Percentiles rank a stretch among this genome's conserved stretches.
phyloP scores from a whole-genome alignment of 495 filamentous ascomycete genomes.

The Niebla homalea region DNA sequence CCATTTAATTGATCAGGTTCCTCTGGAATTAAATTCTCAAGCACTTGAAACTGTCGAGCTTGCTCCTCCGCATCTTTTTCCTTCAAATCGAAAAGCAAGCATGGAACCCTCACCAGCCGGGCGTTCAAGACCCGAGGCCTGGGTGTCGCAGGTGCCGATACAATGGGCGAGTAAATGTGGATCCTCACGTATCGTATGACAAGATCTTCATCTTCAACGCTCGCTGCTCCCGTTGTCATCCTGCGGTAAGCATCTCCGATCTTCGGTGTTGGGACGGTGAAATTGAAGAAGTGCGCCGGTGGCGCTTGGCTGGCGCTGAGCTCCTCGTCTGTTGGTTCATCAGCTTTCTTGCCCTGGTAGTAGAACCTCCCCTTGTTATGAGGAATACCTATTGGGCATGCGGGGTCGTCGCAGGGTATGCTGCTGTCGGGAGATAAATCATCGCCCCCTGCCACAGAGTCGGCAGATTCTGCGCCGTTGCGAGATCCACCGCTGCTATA shows the following conservation, averaged over 20 bases:
- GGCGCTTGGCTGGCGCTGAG: background rate
- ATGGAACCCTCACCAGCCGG: background rate
- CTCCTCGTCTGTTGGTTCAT: background rate
- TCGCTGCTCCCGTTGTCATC: background rate
- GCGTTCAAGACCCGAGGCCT: background rate
- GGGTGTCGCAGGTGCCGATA: background rate
- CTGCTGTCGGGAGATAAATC: background rate
- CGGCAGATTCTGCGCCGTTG: no score
- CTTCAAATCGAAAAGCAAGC: background rate
- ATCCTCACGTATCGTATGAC: background rate
- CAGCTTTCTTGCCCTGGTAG: background rate
- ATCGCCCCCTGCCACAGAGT: background rate
- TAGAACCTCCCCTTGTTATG: conserved; percentile 2
- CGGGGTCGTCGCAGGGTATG: background rate
- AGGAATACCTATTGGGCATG: background rate
- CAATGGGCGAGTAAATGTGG: background rate
- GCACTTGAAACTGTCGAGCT: no score
- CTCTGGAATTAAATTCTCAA: no score
- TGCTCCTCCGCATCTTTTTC: no score
- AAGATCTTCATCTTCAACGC: background rate
- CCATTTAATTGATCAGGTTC: no score
- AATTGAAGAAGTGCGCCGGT: background rate
- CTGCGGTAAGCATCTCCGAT: background rate
- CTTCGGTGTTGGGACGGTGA: background rate
- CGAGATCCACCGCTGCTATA: no score